phyloP scores from a whole-genome alignment of 2,329 filamentous ascomycete genomes.

The Ramularia collo-cygni region DNA sequence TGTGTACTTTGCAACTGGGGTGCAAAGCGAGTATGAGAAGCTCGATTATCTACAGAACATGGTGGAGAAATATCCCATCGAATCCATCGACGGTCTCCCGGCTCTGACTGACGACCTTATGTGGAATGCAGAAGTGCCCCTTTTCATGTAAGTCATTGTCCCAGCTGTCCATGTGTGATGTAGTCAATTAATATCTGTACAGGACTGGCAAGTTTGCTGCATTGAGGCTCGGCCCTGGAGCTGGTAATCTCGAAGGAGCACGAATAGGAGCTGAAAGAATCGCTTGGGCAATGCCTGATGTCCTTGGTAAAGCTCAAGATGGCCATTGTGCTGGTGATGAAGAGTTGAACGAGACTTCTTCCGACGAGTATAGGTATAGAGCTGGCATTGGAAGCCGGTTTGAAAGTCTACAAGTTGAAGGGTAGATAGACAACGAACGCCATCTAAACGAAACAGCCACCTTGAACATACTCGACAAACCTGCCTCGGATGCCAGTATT shows the following conservation, averaged over 20 bases:
- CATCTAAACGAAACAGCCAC: no score
- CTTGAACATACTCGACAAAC: no score
- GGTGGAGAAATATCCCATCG: slow-evolving; percentile 53
- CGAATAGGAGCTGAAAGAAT: slow-evolving; percentile 67
- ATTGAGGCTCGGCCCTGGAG: slow-evolving; percentile 63
- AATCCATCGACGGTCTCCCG: slow-evolving; percentile 59
- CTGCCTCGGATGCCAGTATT: no score
- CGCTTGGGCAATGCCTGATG: slow-evolving; percentile 61
- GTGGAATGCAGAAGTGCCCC: slow-evolving; percentile 65
- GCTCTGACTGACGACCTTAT: slow-evolving; percentile 69
- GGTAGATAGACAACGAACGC: neutral
- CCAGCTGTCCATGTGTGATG: no score
- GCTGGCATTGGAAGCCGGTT: slow-evolving; percentile 39
- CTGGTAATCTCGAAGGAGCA: slow-evolving; percentile 67
- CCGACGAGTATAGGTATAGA: slow-evolving; percentile 21
- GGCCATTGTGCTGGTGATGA: slow-evolving; percentile 17
- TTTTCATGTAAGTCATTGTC: slow-evolving; percentile 47
- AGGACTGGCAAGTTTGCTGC: slow-evolving; percentile 58
- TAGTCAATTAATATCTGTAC: no score
- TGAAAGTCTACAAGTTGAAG: slow-evolving; percentile 26
- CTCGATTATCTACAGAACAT: slow-evolving; percentile 58
- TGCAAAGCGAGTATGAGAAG: slow-evolving; percentile 54
- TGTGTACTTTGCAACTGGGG: slow-evolving; percentile 70
- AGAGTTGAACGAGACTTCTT: slow-evolving; percentile 18
- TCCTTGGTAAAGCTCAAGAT: slow-evolving; percentile 6